A percentile compares a stretch with the other conserved stretches of the same genome.
Conservation (phyloP, 441 rosid species). For the Raphanus hybrid region DNA sequence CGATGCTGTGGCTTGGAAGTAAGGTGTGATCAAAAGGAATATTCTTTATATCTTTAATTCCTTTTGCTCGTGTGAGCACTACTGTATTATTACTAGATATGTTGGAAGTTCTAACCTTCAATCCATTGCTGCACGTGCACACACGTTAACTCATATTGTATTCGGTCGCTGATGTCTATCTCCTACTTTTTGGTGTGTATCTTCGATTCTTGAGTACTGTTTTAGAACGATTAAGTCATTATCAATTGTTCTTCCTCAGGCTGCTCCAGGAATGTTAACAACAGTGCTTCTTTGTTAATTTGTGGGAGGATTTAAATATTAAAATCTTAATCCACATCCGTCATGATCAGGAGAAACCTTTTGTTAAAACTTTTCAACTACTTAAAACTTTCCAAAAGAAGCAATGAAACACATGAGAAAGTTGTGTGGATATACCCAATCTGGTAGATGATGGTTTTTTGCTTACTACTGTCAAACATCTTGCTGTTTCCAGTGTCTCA, state of each 20-base stretch:
- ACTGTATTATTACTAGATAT: constrained; percentile 1
- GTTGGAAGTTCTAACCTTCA: no score
- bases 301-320: no score
- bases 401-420: constrained; percentile 25
- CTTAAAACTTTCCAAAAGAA: constrained; percentile 10
- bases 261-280: no score
- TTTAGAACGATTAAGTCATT: not conserved
- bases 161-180: not conserved
- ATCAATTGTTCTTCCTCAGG: no score
- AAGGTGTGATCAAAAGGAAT: constrained; percentile 31
- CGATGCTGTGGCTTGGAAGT: constrained; percentile 95
- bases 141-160: not conserved
- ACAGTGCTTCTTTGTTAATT: no score
- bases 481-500: constrained; percentile 1
- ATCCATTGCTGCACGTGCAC: constrained; percentile 11
- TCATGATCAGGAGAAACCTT: constrained; percentile 3
- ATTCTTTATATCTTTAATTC: constrained; percentile 27
- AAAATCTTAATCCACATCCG: not conserved
- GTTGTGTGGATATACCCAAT: constrained; percentile 28
- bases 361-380: not conserved
- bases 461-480: not conserved
- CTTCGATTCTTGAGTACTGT: constrained; percentile 26
- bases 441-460: constrained; percentile 14
- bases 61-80: constrained; percentile 9
- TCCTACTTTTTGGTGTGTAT: constrained; percentile 33